Percentiles rank a stretch among this genome's conserved stretches.
Conservation (phyloP, 1,139 yeast genomes). For the Saccharomyces hybrid region DNA sequence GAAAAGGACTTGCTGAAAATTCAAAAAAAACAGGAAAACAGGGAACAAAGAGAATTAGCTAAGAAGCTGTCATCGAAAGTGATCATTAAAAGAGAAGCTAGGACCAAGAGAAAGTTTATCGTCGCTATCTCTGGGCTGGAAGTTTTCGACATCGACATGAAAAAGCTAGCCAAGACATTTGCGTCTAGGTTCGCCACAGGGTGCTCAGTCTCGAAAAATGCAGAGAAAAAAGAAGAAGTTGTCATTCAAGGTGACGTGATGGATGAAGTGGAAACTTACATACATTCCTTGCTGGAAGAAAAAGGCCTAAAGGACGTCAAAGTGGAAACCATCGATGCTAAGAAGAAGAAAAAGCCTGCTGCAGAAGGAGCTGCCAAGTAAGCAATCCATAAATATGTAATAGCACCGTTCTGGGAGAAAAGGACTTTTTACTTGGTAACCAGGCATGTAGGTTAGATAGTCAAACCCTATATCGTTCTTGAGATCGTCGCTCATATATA, state of each 20-base stretch:
- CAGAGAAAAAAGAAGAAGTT: constrained; percentile 86
- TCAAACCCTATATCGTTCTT: neutral
- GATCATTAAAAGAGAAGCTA: constrained; percentile 74
- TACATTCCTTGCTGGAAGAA: constrained; percentile 63
- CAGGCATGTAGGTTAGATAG: neutral
- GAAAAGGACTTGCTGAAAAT: constrained; percentile 75
- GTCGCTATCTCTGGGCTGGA: constrained; percentile 84
- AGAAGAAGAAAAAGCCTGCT: constrained; percentile 58
- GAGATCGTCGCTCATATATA: neutral
- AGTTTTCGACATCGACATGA: constrained; percentile 80
- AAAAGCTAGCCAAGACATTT: constrained; percentile 83
- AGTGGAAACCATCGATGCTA: constrained; percentile 79
- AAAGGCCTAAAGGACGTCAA: constrained; percentile 78
- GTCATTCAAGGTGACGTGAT: constrained; percentile 93
- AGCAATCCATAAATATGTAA: neutral
- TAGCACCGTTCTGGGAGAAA: neutral
- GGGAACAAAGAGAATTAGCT: constrained; percentile 76
- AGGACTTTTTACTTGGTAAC: neutral
- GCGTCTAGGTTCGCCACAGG: constrained; percentile 96
- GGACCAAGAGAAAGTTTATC: constrained; percentile 84
- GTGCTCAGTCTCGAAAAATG: constrained; percentile 86
- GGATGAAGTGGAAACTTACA: constrained; percentile 78
- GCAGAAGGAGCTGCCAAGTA: constrained; percentile 23
- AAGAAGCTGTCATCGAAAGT: constrained; percentile 75
- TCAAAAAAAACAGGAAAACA: constrained; percentile 84